Evolutionary conservation across 1,139 yeast genomes (phyloP).

Genomic region (Candida tropicalis): DNA sequence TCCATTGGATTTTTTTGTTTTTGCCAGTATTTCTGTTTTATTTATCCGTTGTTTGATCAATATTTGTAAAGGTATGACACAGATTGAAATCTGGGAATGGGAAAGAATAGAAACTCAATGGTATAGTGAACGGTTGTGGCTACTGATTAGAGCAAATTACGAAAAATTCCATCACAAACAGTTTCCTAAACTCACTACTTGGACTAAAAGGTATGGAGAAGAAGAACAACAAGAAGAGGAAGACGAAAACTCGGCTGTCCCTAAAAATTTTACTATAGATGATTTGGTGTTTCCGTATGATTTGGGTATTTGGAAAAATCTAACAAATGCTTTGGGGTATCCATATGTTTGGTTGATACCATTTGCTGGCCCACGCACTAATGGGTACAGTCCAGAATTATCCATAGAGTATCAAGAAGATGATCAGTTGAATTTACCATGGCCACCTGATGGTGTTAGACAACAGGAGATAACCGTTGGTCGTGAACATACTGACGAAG

Average conservation of each 20-base stretch:
- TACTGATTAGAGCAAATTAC: constrained; percentile 51
- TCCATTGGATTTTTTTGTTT: constrained; percentile 61
- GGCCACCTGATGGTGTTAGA: constrained; percentile 88
- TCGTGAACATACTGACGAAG: constrained; percentile 24
- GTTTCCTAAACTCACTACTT: constrained; percentile 51
- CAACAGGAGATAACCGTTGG: constrained; percentile 32
- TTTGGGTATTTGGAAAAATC: constrained; percentile 59
- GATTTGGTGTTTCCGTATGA: constrained; percentile 83
- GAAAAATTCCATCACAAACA: constrained; percentile 39
- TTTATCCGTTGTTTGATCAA: constrained; percentile 63
- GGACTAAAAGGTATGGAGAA: constrained; percentile 32
- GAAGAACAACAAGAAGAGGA: constrained; percentile 13
- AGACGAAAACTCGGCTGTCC: constrained; percentile 19
- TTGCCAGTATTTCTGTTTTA: constrained; percentile 58
- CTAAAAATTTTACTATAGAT: constrained; percentile 49
- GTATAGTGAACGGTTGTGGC: constrained; percentile 55
- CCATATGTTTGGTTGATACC: constrained; percentile 71
- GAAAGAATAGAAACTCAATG: constrained; percentile 77
- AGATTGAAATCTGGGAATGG: constrained; percentile 90
- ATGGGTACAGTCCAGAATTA: constrained; percentile 53
- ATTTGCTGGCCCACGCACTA: constrained; percentile 53
- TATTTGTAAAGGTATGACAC: constrained; percentile 74
- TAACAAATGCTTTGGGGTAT: constrained; percentile 54
- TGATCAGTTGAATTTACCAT: constrained; percentile 68
- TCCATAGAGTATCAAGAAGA: constrained; percentile 53